Evolutionary conservation across 1,284 basidiomycete genomes (phyloP), one percentile per base, ranked within the genome.

Genomic region (Puccinia horiana): DNA sequence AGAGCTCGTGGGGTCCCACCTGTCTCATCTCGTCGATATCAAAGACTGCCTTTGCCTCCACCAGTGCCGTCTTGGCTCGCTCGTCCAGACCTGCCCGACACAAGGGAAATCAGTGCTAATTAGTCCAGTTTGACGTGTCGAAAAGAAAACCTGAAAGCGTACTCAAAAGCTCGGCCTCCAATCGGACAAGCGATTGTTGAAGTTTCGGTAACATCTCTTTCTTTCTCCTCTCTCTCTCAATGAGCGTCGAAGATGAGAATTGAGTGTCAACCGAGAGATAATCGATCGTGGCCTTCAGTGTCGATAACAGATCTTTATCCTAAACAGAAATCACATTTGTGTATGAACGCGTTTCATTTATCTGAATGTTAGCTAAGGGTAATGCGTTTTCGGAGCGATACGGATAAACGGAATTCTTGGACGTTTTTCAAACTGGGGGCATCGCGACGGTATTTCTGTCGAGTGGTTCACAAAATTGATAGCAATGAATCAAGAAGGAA

Each of bases 111-210:
- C 5, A 52, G 23, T 14, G 18, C 4, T 58, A n/a, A 23, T 18
- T n/a, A 12, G 20, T 44, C 40, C 42, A 42, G 47, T 47, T 44
- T 37, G 35, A 70, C 40, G 42, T 44, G 11, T 20, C 1, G 18
- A 54, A 54, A 54, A 54, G 8, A 54, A 20, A 1, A 1, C 16
- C 18, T 23, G 16, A 65, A 40, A 29, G 49, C 61, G 69, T n/a
- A 82, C 81, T 76, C 20, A 18, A 29, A 26, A 82, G 47, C 76
- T 82, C 81, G 26, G 81, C 74, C 75, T 82, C 73, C 42, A 82
- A 35, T n/a, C 72, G 72, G 3, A 35, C 61, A 37, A 82, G 47
- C 0, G 81, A 63, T 35, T 40, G 32, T 52, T 76, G 73, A 56
- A 76, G 76, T 32, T 76, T 76, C 1, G 73, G 74, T 47, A 76